Evolutionary conservation across 305 asterid species (phyloP), one percentile per base, ranked within the genome.

Genomic region (Fraxinus baroniana): DNA sequence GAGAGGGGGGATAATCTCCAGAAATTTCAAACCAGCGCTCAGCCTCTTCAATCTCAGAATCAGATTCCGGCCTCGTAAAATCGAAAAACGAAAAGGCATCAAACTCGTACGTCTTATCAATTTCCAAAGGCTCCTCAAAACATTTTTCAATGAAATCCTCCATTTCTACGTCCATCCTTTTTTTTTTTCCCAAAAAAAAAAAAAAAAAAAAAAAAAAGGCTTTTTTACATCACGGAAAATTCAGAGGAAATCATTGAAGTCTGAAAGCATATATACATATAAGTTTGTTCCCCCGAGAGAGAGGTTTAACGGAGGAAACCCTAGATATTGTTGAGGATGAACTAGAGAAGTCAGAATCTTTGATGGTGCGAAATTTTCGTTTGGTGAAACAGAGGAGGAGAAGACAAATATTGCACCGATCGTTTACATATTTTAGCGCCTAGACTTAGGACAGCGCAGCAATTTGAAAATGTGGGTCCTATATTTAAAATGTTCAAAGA

Each of bases 1-100:
- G 97, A 86, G 98, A 95, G 85, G 92, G 91, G 72, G 94, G 92
- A 85, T 94, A 90, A 87, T 86, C 85, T 82, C 94, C 92, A 55
- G 95, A 92, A 81, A 85, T 74, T 49, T 88, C 86, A 62, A 95
- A 95, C 99, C 99, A 95, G 6, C 88, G 86, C 76, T 94, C 94
- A 4, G 91, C 92, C 83, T 91, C 91, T 76, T 85, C 83, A 18
- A 91, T 83, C 73, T 93, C 92, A 32, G 84, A 84, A 68, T 85
- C 87, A 8, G 85, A 83, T 87, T 95, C 99, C 4, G 84, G 86
- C 83, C 82, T 84, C 33, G 83, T 83, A 66, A 95, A 95, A 89
- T 95, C 97, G 80, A 81, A 93, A 76, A 86, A 93, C 17, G 80
- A 91, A 73, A 87, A 77, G 26, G 97, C 98, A 18, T 95, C 95